Base-by-base conservation (phyloP, 1,284 basidiomycete species). In the Ustilago curta region DNA sequence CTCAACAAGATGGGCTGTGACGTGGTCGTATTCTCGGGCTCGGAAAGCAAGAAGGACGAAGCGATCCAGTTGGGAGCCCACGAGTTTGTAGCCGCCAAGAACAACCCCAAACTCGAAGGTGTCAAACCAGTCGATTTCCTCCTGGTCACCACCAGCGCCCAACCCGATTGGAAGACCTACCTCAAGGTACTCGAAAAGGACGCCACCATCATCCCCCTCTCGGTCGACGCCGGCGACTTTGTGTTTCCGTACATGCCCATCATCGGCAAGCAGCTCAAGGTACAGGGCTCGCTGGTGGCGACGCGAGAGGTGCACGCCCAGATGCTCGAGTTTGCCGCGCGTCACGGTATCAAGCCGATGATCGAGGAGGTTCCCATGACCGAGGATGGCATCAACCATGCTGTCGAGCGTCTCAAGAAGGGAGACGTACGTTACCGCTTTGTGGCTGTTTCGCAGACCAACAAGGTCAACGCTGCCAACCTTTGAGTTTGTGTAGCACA, bases 321-420 rank as follows among this genome's bases (percentile, higher is more conserved):
- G 68, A 83, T 83, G 82, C 75, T 83, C 43, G 51, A 77, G 35
- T 82, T 82, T 47, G 57, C 67, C 21, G 82, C 79, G 12, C 67
- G 70, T 16, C 64, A 78, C 60, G 61, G 59, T 47, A 62, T 81
- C 58, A 65, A 70, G 61, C 80, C 82, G 25, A 76, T 80, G 31
- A 74, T 81, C 70, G 82, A 83, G 63, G 70, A 76, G 57, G 75
- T 83, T 3, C 73, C 77, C 27, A 83, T 83, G 82, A 80, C 73
- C 48, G 72, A 77, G 54, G 76, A 81, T n/a, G 77, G 76, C 27
- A 55, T 83, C 63, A 82, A 82, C 65, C 12, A 45, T 44, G 82
- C 82, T 27, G 61, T 75, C 8, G 77, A 80, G 32, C 60, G 82
- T 6, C 69, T 82, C 35, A 65, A 78, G 42, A 78, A 81, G 65